phyloP scores from a whole-genome alignment of 2,329 filamentous ascomycete genomes.

The Clarireedia paspali region DNA sequence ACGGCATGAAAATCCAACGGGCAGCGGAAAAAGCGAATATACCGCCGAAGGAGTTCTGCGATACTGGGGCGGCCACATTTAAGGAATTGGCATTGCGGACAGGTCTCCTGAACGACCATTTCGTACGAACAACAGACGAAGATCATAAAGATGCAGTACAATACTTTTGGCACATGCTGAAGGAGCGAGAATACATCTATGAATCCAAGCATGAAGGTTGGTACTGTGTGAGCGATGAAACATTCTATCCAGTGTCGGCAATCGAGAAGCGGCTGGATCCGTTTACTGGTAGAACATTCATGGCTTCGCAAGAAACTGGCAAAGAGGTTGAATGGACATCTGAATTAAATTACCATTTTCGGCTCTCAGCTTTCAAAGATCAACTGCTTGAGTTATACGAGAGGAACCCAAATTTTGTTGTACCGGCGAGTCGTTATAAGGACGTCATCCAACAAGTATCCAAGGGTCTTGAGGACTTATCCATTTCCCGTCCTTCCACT shows the following conservation, averaged over 20 bases:
- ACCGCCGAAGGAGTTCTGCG: conserved; percentile 78
- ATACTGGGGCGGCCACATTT: conserved; percentile 75
- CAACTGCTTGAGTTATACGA: conserved; percentile 71
- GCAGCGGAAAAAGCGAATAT: conserved; percentile 66
- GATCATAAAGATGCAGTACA: conserved; percentile 79
- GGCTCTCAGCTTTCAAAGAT: conserved; percentile 75
- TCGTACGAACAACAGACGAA: conserved; percentile 83
- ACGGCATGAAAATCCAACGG: conserved; percentile 94
- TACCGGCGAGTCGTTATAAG: conserved; percentile 64
- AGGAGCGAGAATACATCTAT: conserved; percentile 72
- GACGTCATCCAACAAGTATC: conserved; percentile 72
- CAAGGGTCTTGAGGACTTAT: conserved; percentile 76
- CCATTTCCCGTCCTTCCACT: conserved; percentile 73
- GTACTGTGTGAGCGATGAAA: conserved; percentile 96
- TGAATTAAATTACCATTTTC: conserved; percentile 93
- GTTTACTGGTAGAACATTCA: conserved; percentile 72
- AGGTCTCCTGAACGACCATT: conserved; percentile 70
- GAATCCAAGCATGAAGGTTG: conserved; percentile 82
- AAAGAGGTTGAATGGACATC: conserved; percentile 93
- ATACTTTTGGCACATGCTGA: conserved; percentile 79
- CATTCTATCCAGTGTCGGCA: conserved; percentile 76
- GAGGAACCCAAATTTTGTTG: conserved; percentile 69
- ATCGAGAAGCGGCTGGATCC: conserved; percentile 71
- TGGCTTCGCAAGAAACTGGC: conserved; percentile 78
- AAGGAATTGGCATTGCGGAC: conserved; percentile 62